Evolutionary conservation across 2,329 filamentous ascomycete species (phyloP).

Genomic region (Talaromyces atroroseus): DNA sequence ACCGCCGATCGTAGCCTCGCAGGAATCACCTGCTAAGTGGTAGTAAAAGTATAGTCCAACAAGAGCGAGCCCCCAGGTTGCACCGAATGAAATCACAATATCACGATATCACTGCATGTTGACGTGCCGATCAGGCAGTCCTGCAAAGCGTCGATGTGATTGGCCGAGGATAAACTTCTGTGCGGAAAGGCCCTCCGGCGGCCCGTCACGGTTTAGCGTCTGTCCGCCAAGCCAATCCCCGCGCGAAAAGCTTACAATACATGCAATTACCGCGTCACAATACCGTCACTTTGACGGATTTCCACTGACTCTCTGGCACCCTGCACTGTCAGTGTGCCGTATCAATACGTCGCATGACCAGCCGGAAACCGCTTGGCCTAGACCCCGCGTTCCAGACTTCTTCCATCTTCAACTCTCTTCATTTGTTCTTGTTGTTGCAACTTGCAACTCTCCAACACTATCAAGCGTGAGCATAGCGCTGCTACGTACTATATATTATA

Average conservation of each 20-base stretch:
- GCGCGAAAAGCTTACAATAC: neutral
- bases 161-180: neutral
- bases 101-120: neutral
- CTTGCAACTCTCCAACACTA: too few relatives aligned
- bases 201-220: conserved; percentile 7
- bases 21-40: too few relatives aligned
- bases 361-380: neutral
- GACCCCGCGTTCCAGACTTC: neutral
- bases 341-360: neutral
- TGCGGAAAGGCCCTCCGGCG: conserved; percentile 3
- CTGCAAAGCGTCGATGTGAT: neutral
- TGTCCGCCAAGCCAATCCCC: neutral
- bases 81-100: too few relatives aligned
- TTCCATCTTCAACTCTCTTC: neutral
- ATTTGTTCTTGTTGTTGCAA: neutral
- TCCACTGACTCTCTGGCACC: too few relatives aligned
- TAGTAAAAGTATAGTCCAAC: too few relatives aligned
- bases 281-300: too few relatives aligned
- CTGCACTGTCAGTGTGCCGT: neutral
- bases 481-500: too few relatives aligned
- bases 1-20: conserved; percentile 1
- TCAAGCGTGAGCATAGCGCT: too few relatives aligned
- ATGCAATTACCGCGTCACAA: neutral
- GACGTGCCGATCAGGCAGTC: neutral
- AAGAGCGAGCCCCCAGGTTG: too few relatives aligned